phyloP scores from a whole-genome alignment of 1,139 yeast species.

The Pichia sp. region DNA sequence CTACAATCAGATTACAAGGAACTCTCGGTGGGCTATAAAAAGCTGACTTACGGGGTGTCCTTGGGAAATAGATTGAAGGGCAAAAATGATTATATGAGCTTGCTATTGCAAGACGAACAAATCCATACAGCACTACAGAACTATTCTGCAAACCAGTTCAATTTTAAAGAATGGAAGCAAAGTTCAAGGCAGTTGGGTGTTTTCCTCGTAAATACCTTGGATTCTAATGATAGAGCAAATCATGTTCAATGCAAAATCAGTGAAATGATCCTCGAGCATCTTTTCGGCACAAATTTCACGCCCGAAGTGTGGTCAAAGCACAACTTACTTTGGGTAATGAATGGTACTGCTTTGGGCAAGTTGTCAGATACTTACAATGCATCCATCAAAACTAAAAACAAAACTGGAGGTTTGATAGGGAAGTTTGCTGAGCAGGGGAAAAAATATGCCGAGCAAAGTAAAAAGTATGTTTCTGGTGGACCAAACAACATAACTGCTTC shows the following conservation, averaged over 20 bases:
- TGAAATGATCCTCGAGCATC: slow-evolving; percentile 57
- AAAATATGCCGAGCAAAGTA: slow-evolving; percentile 39
- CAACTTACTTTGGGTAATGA: slow-evolving; percentile 58
- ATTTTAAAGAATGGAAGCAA: slow-evolving; percentile 42
- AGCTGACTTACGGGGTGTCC: slow-evolving; percentile 35
- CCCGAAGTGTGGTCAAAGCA: slow-evolving; percentile 49
- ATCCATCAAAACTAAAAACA: slow-evolving; percentile 34
- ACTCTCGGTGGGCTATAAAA: slow-evolving; percentile 14
- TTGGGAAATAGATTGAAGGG: slow-evolving; percentile 12
- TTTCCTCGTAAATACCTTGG: slow-evolving; percentile 60
- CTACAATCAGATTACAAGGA: slow-evolving; percentile 15
- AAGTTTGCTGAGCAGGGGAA: slow-evolving; percentile 37
- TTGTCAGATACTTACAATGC: slow-evolving; percentile 40
- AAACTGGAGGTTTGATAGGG: slow-evolving; percentile 39
- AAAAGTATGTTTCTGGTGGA: slow-evolving; percentile 44
- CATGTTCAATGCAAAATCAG: slow-evolving; percentile 54
- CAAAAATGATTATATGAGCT: slow-evolving; percentile 13
- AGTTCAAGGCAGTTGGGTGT: slow-evolving; percentile 68
- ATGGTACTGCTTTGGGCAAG: slow-evolving; percentile 46
- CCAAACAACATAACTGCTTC: slow-evolving; percentile 13
- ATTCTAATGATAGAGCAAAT: slow-evolving; percentile 59
- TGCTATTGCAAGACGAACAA: slow-evolving; percentile 14
- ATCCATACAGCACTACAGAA: slow-evolving; percentile 38
- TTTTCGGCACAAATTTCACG: slow-evolving; percentile 38
- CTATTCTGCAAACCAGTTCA: slow-evolving; percentile 64